Percentiles rank a stretch among this genome's conserved stretches.
Conservation (phyloP, 2,329 filamentous ascomycete species). For the Microdochium paspali region DNA sequence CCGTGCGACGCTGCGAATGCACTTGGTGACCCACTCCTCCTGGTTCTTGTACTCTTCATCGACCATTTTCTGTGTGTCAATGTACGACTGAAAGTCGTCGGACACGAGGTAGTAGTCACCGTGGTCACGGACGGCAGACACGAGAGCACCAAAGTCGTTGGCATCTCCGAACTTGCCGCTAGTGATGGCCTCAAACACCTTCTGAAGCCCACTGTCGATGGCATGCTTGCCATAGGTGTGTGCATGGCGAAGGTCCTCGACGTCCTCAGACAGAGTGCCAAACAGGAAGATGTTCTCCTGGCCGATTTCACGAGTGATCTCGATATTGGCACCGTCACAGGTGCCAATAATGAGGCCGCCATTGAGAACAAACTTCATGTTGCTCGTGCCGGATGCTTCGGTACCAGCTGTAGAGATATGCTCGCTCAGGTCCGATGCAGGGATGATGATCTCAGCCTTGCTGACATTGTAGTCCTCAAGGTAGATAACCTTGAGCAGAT, state of each 20-base stretch:
- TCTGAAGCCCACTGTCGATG: constrained; percentile 65
- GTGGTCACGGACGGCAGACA: constrained; percentile 80
- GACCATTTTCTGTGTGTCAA: constrained; percentile 82
- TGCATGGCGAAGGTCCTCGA: constrained; percentile 86
- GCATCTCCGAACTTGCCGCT: constrained; percentile 72
- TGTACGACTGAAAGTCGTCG: constrained; percentile 93
- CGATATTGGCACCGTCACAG: constrained; percentile 95
- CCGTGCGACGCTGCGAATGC: constrained; percentile 74
- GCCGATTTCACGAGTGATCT: constrained; percentile 94
- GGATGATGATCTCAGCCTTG: constrained; percentile 95
- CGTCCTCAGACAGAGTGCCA: constrained; percentile 89
- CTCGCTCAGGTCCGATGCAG: constrained; percentile 92
- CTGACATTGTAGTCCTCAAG: constrained; percentile 98
- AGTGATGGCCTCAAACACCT: constrained; percentile 79
- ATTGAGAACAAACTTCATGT: constrained; percentile 99
- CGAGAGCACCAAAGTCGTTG: constrained; percentile 69
- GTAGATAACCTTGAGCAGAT: constrained; percentile 94
- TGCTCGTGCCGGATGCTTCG: constrained; percentile 81
- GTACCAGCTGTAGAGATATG: constrained; percentile 98
- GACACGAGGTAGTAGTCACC: constrained; percentile 97
- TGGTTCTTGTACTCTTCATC: constrained; percentile 89
- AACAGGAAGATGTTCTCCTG: constrained; percentile 99
- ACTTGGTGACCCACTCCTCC: constrained; percentile 87
- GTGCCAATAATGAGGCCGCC: constrained; percentile 96
- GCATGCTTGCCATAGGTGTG: constrained; percentile 77